A percentile compares a stretch with the other conserved stretches of the same genome.
These are phyloP conservation scores for Saturnispora mendoncae DNA, from an alignment of 805 yeast species.

Conservation along the genomic window DNA sequence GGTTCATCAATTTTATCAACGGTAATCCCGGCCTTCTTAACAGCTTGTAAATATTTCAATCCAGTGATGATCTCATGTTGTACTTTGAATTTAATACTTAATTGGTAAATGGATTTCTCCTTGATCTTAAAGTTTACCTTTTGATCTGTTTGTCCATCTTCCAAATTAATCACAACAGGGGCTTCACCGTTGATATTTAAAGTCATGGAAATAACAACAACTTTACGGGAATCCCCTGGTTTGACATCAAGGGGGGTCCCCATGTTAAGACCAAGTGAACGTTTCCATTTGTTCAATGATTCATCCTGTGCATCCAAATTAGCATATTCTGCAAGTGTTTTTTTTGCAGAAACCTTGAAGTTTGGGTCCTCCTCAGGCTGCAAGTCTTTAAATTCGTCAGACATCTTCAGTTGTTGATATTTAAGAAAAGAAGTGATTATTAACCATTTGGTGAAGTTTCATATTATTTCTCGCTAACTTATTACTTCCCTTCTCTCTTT, in stretches of 20 bases:
- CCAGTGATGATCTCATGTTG: conserved; percentile 85
- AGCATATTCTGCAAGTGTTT: conserved; percentile 75
- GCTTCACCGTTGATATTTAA: conserved; percentile 56
- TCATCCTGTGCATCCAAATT: conserved; percentile 85
- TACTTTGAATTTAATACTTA: conserved; percentile 68
- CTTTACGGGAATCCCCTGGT: conserved; percentile 65
- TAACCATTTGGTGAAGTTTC: neutral
- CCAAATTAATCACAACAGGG: conserved; percentile 63
- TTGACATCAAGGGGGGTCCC: conserved; percentile 53
- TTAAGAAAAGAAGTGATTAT: too few species aligned
- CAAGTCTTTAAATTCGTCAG: conserved; percentile 39
- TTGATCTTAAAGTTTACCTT: conserved; percentile 66
- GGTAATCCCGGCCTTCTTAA: conserved; percentile 80
- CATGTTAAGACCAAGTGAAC: conserved; percentile 65
- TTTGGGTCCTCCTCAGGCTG: conserved; percentile 56
- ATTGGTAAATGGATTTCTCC: conserved; percentile 66
- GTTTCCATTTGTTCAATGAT: conserved; percentile 86
- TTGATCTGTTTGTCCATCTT: conserved; percentile 47
- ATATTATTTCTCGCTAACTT: too few species aligned
- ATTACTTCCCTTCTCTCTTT: too few species aligned
- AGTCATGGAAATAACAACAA: conserved; percentile 71
- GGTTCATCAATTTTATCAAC: conserved; percentile 84
- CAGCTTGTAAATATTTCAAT: conserved; percentile 71
- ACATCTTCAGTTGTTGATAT: too few species aligned
- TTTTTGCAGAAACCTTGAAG: conserved; percentile 58